These are phyloP conservation scores for Fusarium redolens DNA, from an alignment of 2,329 filamentous ascomycete species.

Conservation along the genomic window DNA sequence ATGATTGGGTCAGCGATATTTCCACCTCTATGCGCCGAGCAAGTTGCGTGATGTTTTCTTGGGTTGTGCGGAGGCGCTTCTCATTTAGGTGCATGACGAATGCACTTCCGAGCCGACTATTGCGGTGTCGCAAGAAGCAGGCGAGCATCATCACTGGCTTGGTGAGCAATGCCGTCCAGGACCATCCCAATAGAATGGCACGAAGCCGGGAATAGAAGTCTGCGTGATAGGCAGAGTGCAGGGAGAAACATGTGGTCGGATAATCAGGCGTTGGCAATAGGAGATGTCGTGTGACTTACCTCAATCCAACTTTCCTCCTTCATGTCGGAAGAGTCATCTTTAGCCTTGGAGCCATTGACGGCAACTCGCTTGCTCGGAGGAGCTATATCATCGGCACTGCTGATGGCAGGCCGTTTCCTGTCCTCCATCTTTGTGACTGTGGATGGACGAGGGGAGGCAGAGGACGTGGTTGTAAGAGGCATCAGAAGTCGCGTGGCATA, in stretches of 20 bases:
- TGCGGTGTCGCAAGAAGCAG: slow-evolving; percentile 46
- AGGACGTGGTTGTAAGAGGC: slow-evolving; percentile 82
- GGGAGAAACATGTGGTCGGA: slow-evolving; percentile 20
- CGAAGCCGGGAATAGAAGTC: slow-evolving; percentile 32
- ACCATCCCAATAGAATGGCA: slow-evolving; percentile 46
- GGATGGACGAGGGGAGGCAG: slow-evolving; percentile 79
- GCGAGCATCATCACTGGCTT: slow-evolving; percentile 52
- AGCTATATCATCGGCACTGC: slow-evolving; percentile 82
- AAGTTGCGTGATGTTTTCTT: slow-evolving; percentile 35
- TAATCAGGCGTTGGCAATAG: slow-evolving; percentile 28
- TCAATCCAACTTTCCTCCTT: slow-evolving; percentile 72
- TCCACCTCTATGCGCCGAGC: slow-evolving; percentile 33
- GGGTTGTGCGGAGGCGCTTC: slow-evolving; percentile 33
- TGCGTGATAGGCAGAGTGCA: slow-evolving; percentile 20
- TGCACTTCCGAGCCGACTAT: slow-evolving; percentile 45
- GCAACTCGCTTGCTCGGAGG: slow-evolving; percentile 94
- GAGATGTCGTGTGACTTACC: slow-evolving; percentile 63
- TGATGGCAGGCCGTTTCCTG: slow-evolving; percentile 92
- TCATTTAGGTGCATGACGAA: slow-evolving; percentile 34
- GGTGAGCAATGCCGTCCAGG: slow-evolving; percentile 51
- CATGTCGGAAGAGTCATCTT: slow-evolving; percentile 66
- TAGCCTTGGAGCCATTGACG: slow-evolving; percentile 77
- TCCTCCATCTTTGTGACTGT: slow-evolving; percentile 98
- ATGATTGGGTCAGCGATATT: slow-evolving; percentile 43
- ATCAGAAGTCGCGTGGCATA: slow-evolving; percentile 72